These are phyloP conservation scores for Starmerella tilneyi DNA, from an alignment of 805 yeast species.

Conservation along the genomic window DNA sequence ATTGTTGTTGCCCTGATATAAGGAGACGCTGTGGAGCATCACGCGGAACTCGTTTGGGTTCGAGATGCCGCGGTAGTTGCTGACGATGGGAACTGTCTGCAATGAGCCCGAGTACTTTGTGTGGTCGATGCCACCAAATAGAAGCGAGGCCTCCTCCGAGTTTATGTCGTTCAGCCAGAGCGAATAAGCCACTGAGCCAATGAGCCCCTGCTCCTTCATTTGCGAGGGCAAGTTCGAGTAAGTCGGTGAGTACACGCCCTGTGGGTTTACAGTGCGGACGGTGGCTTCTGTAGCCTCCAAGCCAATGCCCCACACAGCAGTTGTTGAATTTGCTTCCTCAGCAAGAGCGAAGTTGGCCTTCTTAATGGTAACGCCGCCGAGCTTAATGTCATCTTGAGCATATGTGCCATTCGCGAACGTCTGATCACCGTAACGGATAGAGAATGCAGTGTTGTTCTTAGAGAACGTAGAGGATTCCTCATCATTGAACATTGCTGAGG, in stretches of 20 bases:
- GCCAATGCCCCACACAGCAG: slow-evolving; percentile 42
- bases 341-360: slow-evolving; percentile 66
- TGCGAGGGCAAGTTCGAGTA: slow-evolving; percentile 31
- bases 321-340: slow-evolving; percentile 49
- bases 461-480: slow-evolving; percentile 23
- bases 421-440: slow-evolving; percentile 35
- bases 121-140: slow-evolving; percentile 40
- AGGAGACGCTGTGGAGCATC: slow-evolving; percentile 15
- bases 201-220: slow-evolving; percentile 36
- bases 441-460: slow-evolving; percentile 20
- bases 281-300: slow-evolving; percentile 30
- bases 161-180: slow-evolving; percentile 36
- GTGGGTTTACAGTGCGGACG: slow-evolving; percentile 24
- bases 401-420: slow-evolving; percentile 46
- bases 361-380: slow-evolving; percentile 44
- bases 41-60: slow-evolving; percentile 18
- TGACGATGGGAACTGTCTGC: slow-evolving; percentile 30
- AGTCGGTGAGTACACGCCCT: slow-evolving; percentile 20
- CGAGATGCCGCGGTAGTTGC: slow-evolving; percentile 13
- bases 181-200: slow-evolving; percentile 37
- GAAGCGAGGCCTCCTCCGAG: slow-evolving; percentile 32
- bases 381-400: slow-evolving; percentile 50
- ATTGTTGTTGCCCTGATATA: slow-evolving; percentile 15
- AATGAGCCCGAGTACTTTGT: slow-evolving; percentile 36
- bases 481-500: slow-evolving; percentile 24